Base-by-base conservation (phyloP, 2,329 filamentous ascomycete species). In the Trichoderma oligosporum region DNA sequence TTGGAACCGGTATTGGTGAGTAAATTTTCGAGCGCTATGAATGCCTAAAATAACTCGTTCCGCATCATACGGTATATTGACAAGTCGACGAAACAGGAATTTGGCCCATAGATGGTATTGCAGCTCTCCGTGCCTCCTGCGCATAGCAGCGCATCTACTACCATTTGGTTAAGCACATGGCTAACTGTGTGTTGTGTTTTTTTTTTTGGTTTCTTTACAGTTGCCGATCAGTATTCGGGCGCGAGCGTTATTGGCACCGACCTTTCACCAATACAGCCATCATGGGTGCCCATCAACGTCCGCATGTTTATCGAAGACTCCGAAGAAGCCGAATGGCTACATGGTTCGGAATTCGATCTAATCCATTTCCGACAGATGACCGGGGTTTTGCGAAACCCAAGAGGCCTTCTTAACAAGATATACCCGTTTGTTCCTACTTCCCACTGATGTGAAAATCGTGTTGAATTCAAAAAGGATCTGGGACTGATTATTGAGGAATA, bases 261-360 rank as follows among this genome's bases (percentile, higher is more conserved):
- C 51, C 61, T 78, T 16, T 76, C 74, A 3, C 74, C 77, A 2
- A 78, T 78, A 18, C 76, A 79, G 61, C 74, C 75, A 2, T 69
- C 68, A 33, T 75, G 72, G 68, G 74, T 85, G 11, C 84, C 83
- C 14, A 76, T 79, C 9, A 86, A 86, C 64, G 75, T 82, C n/a
- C 75, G 74, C 7, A 86, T 86, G 70, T 73, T 84, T 58, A 76
- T 87, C 8, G 84, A 87, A 63, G 83, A 87, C 64, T 78, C 79
- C 49, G 82, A 73, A 58, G 71, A 85, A 61, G 74, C 80, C 45
- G 75, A 81, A 7, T 87, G 84, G 84, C 61, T 71, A 4, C 71
- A 73, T 24, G 81, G 79, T 48, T 69, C 74, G 4, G 72, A 78
- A 53, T 84, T 81, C 64, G 82, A 86, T 66, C 76, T 81, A 61